Evolutionary conservation across 2,329 filamentous ascomycete genomes (phyloP), one percentile per base, ranked within the genome.

Genomic region (Hypoxylon sp.): DNA sequence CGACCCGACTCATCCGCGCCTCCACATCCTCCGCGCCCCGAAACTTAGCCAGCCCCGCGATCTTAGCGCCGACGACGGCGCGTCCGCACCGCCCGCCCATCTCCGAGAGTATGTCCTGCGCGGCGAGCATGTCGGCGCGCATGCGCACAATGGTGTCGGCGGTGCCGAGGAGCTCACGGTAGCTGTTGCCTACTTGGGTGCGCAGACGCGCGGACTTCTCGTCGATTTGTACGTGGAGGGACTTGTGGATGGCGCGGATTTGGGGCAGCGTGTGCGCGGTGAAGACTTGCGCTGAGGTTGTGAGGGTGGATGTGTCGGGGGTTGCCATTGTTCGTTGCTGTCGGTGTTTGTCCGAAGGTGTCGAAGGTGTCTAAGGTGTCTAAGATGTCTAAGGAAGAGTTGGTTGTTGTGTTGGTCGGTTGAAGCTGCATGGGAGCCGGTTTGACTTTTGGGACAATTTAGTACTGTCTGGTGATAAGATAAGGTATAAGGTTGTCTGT

Each of bases 131-230:
- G 77, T 95, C 90, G 42, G 81, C 81, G 73, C 93, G 92, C 93
- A 98, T 97, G 67, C 90, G 87, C 60, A 98, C 92, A 73, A 98
- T 98, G n/a, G 91, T 91, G 81, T 98, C 94, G 60, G 95, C 95
- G 0, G 95, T 98, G 58, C 93, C 93, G 26, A 98, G 89, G 8
- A 98, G 89, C 75, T 96, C 93, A 73, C 95, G 92, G 81, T 98
- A 98, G 76, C 87, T 90, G 65, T 83, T 85, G 72, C 89, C 89
- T 68, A 91, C 89, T 77, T 90, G 87, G 17, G 85, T 89, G 73
- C 89, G 88, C 75, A 91, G 83, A 33, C 88, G 88, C 54, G 82
- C 83, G 35, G 87, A 84, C 74, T 90, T 90, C 77, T 91, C 88
- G 70, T 90, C 88, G 73, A 90, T 85, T 71, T 86, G 83, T 9